phyloP scores from a whole-genome alignment of 2,329 filamentous ascomycete species.

The Aspergillus terreus region DNA sequence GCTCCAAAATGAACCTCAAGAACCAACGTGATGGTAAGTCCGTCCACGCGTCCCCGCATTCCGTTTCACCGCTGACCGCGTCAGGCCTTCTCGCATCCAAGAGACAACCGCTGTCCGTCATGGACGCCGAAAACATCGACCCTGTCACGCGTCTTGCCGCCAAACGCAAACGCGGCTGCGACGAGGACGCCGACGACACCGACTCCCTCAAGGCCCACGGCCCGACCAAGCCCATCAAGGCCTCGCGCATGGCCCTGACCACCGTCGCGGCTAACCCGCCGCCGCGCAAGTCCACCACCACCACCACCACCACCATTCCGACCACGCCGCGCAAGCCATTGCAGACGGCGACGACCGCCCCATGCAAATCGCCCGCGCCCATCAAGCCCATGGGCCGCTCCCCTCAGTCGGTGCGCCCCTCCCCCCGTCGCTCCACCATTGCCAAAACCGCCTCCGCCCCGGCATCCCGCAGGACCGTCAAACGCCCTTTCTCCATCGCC shows the following conservation, averaged over 20 bases:
- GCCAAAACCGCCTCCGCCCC: conserved; percentile 68
- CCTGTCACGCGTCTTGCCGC: conserved; percentile 49
- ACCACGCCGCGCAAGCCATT: conserved; percentile 21
- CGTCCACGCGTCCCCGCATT: not conserved
- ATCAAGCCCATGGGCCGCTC: conserved; percentile 76
- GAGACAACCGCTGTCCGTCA: conserved; percentile 16
- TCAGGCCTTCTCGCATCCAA: conserved; percentile 17
- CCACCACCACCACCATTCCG: conserved; percentile 5
- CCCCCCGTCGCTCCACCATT: conserved; percentile 64
- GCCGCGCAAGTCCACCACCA: conserved; percentile 7
- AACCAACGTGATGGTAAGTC: conserved; percentile 32
- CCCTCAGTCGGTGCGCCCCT: conserved; percentile 66
- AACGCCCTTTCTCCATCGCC: conserved; percentile 76
- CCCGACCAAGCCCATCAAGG: conserved; percentile 49
- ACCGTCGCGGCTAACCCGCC: conserved; percentile 16
- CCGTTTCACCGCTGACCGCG: not conserved
- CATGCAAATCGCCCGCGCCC: conserved; percentile 32
- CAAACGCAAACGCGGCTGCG: conserved; percentile 39
- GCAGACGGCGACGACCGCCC: too few species aligned
- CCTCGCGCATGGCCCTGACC: conserved; percentile 36
- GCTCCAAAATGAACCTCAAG: conserved; percentile 29
- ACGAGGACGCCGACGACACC: conserved; percentile 26
- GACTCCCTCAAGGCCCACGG: conserved; percentile 27
- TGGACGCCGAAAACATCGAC: conserved; percentile 58
- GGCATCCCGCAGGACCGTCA: conserved; percentile 43